Conservation (phyloP, 2,329 filamentous ascomycete species). For the Sphaerulina musiva region DNA sequence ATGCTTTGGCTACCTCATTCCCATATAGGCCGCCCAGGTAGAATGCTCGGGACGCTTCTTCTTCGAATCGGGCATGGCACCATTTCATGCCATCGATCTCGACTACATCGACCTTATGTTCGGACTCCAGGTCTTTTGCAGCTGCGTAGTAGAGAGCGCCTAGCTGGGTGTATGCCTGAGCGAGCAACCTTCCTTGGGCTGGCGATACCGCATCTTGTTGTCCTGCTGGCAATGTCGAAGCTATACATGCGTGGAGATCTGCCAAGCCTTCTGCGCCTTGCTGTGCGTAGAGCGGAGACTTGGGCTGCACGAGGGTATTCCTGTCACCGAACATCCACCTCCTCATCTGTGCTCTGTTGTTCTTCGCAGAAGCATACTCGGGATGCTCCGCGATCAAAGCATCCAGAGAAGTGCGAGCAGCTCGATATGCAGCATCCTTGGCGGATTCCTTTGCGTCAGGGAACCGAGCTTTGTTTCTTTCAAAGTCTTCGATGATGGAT, state of each 20-base stretch:
- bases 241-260: slow-evolving; percentile 46
- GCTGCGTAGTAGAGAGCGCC: slow-evolving; percentile 31
- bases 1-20: slow-evolving; percentile 50
- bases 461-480: slow-evolving; percentile 9
- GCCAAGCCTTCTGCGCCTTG: slow-evolving; percentile 8
- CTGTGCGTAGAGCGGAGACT: slow-evolving; percentile 1
- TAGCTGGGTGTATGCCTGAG: slow-evolving; percentile 62
- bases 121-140: slow-evolving; percentile 20
- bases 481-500: slow-evolving; percentile 24
- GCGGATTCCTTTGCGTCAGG: slow-evolving; percentile 6
- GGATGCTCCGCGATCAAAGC: slow-evolving; percentile 54
- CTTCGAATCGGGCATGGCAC: slow-evolving; percentile 40
- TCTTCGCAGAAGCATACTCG: slow-evolving; percentile 63
- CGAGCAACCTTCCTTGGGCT: slow-evolving; percentile 58
- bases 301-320: slow-evolving; percentile 18
- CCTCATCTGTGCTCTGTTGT: slow-evolving; percentile 63
- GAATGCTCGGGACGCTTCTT: slow-evolving; percentile 52
- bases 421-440: slow-evolving; percentile 21
- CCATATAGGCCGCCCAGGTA: slow-evolving; percentile 50
- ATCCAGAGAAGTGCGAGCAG: slow-evolving; percentile 41
- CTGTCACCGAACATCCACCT: slow-evolving; percentile 49
- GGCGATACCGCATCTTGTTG: slow-evolving; percentile 53
- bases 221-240: slow-evolving; percentile 51
- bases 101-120: slow-evolving; percentile 24
- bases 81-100: slow-evolving; percentile 32